Conservation (phyloP, 192 early-diverging fungal species). For the Coemansia sp. region DNA sequence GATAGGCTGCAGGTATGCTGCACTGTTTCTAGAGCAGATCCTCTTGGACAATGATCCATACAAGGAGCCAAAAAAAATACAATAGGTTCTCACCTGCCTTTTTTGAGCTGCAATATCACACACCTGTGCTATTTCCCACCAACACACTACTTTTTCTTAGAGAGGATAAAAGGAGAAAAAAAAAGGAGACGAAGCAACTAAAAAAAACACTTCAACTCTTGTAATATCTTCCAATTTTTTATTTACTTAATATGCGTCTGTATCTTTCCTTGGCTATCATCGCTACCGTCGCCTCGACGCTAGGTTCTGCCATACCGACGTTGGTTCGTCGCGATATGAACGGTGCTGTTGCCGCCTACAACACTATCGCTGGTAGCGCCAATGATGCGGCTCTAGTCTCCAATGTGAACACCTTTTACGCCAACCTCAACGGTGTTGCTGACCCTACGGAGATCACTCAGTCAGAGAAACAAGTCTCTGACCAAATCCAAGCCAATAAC, state of each 20-base stretch:
- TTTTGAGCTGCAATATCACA: background rate
- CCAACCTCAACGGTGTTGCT: conserved; percentile 30
- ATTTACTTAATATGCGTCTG: conserved; percentile 32
- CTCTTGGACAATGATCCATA: background rate
- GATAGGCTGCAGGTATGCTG: background rate
- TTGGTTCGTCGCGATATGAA: conserved; percentile 32
- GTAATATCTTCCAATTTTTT: background rate
- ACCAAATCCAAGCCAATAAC: conserved; percentile 41
- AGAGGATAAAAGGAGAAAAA: background rate
- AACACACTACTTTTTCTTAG: background rate
- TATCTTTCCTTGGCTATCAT: conserved; percentile 3
- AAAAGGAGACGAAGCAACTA: conserved; percentile 1
- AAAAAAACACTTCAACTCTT: background rate
- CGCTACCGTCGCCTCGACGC: conserved; percentile 4
- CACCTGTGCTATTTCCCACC: background rate
- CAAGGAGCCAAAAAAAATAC: background rate
- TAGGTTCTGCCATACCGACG: background rate
- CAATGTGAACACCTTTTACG: conserved; percentile 39
- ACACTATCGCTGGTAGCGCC: conserved; percentile 23
- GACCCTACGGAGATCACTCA: conserved; percentile 8
- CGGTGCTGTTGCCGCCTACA: conserved; percentile 22
- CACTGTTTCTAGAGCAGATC: background rate
- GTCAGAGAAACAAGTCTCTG: conserved; percentile 32
- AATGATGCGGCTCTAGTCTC: conserved; percentile 32
- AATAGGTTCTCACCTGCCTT: background rate